Base-by-base conservation (phyloP, 495 filamentous ascomycete genomes). In the Xylaria grammica region DNA sequence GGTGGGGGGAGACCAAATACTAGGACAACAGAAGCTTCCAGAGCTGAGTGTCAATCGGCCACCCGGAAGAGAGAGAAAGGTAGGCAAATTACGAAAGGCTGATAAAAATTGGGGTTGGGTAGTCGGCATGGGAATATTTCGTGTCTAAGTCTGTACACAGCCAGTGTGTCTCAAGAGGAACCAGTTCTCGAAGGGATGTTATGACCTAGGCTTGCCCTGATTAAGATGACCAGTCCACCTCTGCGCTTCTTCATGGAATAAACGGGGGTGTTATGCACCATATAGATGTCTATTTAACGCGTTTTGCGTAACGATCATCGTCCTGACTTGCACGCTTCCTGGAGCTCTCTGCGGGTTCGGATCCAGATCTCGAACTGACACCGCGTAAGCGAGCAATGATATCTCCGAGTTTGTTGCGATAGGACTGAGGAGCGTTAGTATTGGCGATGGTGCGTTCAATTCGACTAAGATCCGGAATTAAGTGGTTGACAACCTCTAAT, bases 391-490 rank as follows among this genome's bases (percentile, higher is more conserved):
- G 30, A 27, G 26, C 34, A 20, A 69, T 51, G 2, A 73, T 66
- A 9, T 60, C 34, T 45, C 62, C 19, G 17, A 73, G 44, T 6
- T 66, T 59, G 2, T 54, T 53, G 26, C 26, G 32, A 50, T 71
- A 73, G n/a, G 66, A 34, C 5, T 26, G 26, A 0, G 69, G 62
- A 10, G 49, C 65, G 8, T 65, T 66, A 15, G 46, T 38, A 15
- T 63, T 50, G 19, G 22, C 22, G 11, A 71, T 56, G 40, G 40
- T 52, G 27, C 42, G 40, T 56, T 66, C 67, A 19, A 73, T 24
- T 1, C 38, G 62, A 38, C 19, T n/a, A 17, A 73, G 62, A 13
- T 73, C 69, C 22, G 65, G 69, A 10, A 69, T 22, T 46, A 66
- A 63, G 17, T 66, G 67, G 27, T 44, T 32, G 10, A 73, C 62